Conservation (phyloP, 2,329 filamentous ascomycete genomes). For the Fusarium sp. region DNA sequence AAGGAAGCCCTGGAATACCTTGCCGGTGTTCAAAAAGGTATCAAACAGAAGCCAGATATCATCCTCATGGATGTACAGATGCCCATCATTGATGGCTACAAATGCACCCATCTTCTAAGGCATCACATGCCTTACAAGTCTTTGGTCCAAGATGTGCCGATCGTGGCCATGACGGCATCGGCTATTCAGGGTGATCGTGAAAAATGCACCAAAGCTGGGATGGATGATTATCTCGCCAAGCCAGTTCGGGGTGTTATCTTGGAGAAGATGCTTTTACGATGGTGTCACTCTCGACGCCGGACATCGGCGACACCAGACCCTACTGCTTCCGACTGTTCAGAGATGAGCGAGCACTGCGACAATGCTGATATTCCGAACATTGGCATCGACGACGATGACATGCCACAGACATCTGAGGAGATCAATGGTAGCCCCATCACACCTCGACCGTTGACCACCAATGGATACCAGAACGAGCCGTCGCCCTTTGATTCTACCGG, state of each 20-base stretch:
- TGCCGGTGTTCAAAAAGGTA: conserved; percentile 59
- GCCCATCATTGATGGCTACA: conserved; percentile 81
- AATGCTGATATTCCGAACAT: conserved; percentile 53
- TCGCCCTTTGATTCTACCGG: conserved; percentile 55
- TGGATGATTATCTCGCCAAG: conserved; percentile 81
- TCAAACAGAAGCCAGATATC: conserved; percentile 71
- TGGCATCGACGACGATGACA: conserved; percentile 43
- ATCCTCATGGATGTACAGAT: conserved; percentile 84
- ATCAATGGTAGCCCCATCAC: conserved; percentile 48
- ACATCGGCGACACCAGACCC: conserved; percentile 36
- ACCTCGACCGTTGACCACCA: conserved; percentile 52
- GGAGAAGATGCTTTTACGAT: conserved; percentile 76
- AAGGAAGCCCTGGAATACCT: conserved; percentile 82
- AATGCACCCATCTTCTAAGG: conserved; percentile 76
- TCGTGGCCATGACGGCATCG: conserved; percentile 84
- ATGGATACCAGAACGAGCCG: conserved; percentile 50
- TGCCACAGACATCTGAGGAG: conserved; percentile 42
- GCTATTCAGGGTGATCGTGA: conserved; percentile 81
- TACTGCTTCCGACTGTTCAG: conserved; percentile 56
- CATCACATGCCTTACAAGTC: conserved; percentile 72
- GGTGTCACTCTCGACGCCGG: conserved; percentile 58
- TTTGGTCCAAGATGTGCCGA: conserved; percentile 70
- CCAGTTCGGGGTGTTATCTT: conserved; percentile 74
- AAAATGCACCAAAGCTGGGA: conserved; percentile 76
- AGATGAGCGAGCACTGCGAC: conserved; percentile 54